phyloP scores from a whole-genome alignment of 768 basidiomycete species.

The Russula emetica region DNA sequence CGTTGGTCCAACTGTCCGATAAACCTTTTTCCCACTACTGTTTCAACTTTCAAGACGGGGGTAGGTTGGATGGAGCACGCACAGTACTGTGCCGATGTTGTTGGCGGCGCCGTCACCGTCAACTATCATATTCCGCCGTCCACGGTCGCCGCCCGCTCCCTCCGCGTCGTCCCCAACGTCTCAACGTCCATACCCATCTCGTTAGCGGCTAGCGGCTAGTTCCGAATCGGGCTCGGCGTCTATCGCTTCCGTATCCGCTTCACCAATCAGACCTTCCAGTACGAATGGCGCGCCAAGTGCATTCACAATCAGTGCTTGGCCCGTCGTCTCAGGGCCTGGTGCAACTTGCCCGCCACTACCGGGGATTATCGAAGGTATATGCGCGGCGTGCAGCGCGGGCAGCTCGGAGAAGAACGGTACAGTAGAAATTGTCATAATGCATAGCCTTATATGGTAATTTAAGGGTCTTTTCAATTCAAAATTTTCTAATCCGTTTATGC shows the following conservation, averaged over 20 bases:
- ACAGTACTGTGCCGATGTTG: not conserved
- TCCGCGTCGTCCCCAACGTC: constrained; percentile 7
- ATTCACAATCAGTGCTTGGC: constrained; percentile 72
- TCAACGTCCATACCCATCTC: constrained; percentile 16
- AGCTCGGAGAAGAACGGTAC: no score
- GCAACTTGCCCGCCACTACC: no score
- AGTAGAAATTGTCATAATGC: no score
- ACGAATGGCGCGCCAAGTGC: constrained; percentile 76
- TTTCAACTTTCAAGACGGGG: no score
- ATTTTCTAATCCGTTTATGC: no score
- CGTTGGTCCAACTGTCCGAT: no score
- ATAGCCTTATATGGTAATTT: no score
- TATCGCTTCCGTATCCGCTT: constrained; percentile 69
- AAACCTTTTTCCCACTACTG: no score
- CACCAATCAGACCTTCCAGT: constrained; percentile 73
- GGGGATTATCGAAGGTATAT: no score
- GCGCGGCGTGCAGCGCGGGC: no score
- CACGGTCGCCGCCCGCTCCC: not conserved
- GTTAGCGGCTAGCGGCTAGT: constrained; percentile 28
- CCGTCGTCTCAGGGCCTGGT: constrained; percentile 76
- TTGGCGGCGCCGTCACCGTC: not conserved
- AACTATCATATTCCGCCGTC: constrained; percentile 13
- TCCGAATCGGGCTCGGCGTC: constrained; percentile 34
- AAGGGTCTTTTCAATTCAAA: no score
- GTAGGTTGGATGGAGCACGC: no score